Evolutionary conservation across 257 asterid species (phyloP).

Genomic region (Rehmannia glutinosa): DNA sequence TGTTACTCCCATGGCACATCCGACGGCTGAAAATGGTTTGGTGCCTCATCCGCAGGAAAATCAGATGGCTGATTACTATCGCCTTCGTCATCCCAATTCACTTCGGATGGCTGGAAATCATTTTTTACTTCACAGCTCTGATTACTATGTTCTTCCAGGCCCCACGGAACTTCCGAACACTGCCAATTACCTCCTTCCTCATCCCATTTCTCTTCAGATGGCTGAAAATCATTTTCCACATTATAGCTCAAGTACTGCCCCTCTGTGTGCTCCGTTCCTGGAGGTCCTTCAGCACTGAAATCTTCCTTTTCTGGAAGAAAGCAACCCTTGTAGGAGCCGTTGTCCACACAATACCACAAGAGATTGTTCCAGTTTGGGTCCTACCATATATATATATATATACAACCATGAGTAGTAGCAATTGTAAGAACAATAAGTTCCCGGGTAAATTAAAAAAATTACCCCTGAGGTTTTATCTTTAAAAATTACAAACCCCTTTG

Average conservation of each 20-base stretch:
- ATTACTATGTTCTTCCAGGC: neutral
- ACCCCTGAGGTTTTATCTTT: too few species aligned
- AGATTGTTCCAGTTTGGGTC: constrained; percentile 78
- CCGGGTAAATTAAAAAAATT: too few species aligned
- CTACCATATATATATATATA: constrained; percentile 38
- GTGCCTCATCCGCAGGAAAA: neutral
- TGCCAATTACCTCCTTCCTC: constrained; percentile 20
- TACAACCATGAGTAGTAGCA: constrained; percentile 14
- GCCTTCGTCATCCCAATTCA: neutral
- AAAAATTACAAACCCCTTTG: too few species aligned
- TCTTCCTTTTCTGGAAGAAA: constrained; percentile 65
- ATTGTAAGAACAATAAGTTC: neutral
- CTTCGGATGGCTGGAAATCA: neutral
- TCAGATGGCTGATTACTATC: neutral
- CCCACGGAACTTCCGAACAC: constrained; percentile 18
- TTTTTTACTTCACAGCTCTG: neutral
- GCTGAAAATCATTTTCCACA: constrained; percentile 5
- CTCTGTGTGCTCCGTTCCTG: neutral
- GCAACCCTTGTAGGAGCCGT: constrained; percentile 77
- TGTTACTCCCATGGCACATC: constrained; percentile 30
- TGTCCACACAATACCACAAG: constrained; percentile 84
- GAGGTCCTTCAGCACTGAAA: constrained; percentile 18
- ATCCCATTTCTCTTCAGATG: constrained; percentile 26
- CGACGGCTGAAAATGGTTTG: constrained; percentile 7
- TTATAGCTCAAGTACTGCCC: constrained; percentile 17